Percentiles rank a stretch among this genome's conserved stretches.
Conservation (phyloP, 305 asterid genomes). For the Rubia tinctorum region DNA sequence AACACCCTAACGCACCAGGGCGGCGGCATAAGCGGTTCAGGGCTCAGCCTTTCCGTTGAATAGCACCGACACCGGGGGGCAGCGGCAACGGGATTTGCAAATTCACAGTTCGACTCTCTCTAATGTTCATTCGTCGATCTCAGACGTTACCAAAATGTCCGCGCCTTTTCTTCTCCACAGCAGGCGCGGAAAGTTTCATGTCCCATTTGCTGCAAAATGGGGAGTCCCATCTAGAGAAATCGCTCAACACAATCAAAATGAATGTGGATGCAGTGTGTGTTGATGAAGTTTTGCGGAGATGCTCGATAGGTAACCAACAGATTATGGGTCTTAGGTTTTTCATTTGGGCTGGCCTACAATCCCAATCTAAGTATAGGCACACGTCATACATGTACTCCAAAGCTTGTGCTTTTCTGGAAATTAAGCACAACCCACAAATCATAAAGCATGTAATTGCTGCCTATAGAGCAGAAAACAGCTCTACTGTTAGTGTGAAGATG, state of each 20-base stretch:
- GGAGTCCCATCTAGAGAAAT: conserved; percentile 38
- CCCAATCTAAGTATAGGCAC: conserved; percentile 28
- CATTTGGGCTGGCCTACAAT: conserved; percentile 4
- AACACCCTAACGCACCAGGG: too few relatives aligned
- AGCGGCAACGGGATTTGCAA: too few relatives aligned
- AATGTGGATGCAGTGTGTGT: conserved; percentile 52
- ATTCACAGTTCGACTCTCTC: too few relatives aligned
- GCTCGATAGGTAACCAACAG: conserved; percentile 23
- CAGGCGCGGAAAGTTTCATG: conserved; percentile 47
- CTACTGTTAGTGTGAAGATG: conserved; percentile 45
- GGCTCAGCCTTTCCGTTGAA: too few relatives aligned
- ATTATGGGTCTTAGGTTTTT: background rate
- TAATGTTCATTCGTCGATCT: conserved; percentile 23
- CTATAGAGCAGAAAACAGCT: conserved; percentile 41
- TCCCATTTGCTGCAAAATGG: conserved; percentile 40
- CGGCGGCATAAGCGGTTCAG: too few relatives aligned
- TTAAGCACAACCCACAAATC: conserved; percentile 42
- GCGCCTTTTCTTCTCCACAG: conserved; percentile 29
- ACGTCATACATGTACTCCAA: conserved; percentile 45
- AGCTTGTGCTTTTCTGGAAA: conserved; percentile 56
- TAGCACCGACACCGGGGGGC: too few relatives aligned
- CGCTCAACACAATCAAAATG: conserved; percentile 39
- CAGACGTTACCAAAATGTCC: conserved; percentile 24
- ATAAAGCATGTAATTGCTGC: conserved; percentile 51
- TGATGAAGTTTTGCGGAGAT: conserved; percentile 48